Percentiles rank a stretch among this genome's conserved stretches.
Evolutionary conservation across 2,329 filamentous ascomycete genomes (phyloP).

Genomic region (Plenodomus lindquistii): DNA sequence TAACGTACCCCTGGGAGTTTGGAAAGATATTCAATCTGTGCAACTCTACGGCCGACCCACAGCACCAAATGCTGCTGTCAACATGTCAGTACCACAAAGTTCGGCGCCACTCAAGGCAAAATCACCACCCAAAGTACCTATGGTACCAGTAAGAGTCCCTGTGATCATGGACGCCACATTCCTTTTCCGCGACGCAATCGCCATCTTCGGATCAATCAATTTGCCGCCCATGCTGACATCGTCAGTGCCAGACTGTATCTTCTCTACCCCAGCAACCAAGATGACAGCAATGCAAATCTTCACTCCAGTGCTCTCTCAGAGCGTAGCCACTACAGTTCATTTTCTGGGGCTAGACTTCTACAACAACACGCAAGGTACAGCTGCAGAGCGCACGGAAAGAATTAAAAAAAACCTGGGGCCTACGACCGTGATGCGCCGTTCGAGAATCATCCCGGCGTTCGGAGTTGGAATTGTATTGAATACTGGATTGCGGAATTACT

Average conservation of each 20-base stretch:
- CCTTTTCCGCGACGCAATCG: slow-evolving; percentile 33
- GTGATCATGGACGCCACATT: slow-evolving; percentile 26
- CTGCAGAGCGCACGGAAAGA: slow-evolving; percentile 6
- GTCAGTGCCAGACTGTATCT: slow-evolving; percentile 18
- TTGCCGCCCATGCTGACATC: slow-evolving; percentile 28
- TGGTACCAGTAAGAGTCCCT: slow-evolving; percentile 13
- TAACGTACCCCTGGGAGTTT: slow-evolving; percentile 32
- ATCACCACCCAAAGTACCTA: slow-evolving; percentile 1
- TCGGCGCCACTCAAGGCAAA: background rate
- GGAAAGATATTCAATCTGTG: slow-evolving; percentile 37
- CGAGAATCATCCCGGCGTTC: slow-evolving; percentile 36
- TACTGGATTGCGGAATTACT: slow-evolving; percentile 23
- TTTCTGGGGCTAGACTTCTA: slow-evolving; percentile 32
- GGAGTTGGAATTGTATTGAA: slow-evolving; percentile 32
- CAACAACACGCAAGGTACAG: slow-evolving; percentile 11
- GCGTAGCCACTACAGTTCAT: slow-evolving; percentile 33
- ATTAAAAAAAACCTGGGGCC: slow-evolving; percentile 20
- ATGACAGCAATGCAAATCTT: slow-evolving; percentile 30
- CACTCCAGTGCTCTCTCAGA: slow-evolving; percentile 33
- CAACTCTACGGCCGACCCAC: slow-evolving; percentile 24
- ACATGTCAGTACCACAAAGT: background rate
- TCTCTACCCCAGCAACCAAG: slow-evolving; percentile 19
- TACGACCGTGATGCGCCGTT: slow-evolving; percentile 30
- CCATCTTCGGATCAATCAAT: slow-evolving; percentile 37
- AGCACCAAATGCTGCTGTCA: background rate